Evolutionary conservation across 2,329 filamentous ascomycete species (phyloP), one percentile per base, ranked within the genome.

Genomic region (Kalaharituber pfeilii): DNA sequence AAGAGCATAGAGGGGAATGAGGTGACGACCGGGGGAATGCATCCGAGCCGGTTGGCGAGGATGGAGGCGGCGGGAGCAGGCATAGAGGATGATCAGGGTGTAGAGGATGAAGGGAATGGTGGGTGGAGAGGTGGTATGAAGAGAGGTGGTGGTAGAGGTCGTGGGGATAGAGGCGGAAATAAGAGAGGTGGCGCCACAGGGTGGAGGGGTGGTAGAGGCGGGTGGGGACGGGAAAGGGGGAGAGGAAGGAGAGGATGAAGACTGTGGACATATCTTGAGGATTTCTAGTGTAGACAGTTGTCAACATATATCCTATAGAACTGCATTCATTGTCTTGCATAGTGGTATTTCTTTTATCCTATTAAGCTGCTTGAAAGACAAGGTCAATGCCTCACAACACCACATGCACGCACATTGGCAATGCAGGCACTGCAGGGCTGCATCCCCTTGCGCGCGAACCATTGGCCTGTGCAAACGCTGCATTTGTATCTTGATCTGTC

Each of bases 1-100:
- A 65, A 65, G 45, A 63, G 57, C 13, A 58, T 54, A 2, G 26
- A 42, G 44, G 52, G 20, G 15, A 36, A 18, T 22, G 42, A 47
- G 13, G 30, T n/a, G 9, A 9, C 30, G 9, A n/a, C 30, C 30
- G 36, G 29, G 30, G 36, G 44, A 26, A 49, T 47, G 44, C 45
- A 45, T 28, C 20, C 27, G 15, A 33, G 28, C 25, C 49, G 47
- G 51, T 56, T 53, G 54, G 53, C 56, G 52, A 53, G 53, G 50
- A 50, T 56, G 50, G 52, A 44, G 27, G 33, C 5, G 25, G 47
- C 33, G 50, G 49, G 18, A 49, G 51, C 51, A 50, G 42, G 49
- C 54, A 49, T 50, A 51, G 49, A 50, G 51, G 36, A 50, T 45
- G 44, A 53, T 51, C 52, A 55, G 53, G 30, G 33, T 15, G 18